Evolutionary conservation across 2,329 filamentous ascomycete species (phyloP).

Genomic region (Xenosphaeropsis pyriputrescens): DNA sequence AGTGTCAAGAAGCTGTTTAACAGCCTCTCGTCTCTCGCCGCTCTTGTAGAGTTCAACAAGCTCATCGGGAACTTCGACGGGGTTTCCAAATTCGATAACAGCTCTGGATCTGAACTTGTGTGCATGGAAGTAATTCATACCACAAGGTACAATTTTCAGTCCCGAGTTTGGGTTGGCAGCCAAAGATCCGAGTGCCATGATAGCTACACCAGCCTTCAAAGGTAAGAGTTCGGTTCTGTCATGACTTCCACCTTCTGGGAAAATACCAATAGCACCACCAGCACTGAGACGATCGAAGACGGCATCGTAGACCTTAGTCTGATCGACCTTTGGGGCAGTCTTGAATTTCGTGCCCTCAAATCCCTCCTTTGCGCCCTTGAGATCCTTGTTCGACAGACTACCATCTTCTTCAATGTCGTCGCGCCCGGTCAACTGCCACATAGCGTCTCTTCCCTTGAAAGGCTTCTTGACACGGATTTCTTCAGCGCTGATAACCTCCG

Average conservation of each 20-base stretch:
- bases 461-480: conserved; percentile 78
- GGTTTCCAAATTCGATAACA: conserved; percentile 86
- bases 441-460: conserved; percentile 62
- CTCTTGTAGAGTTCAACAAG: conserved; percentile 75
- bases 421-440: conserved; percentile 71
- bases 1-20: conserved; percentile 70
- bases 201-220: conserved; percentile 89
- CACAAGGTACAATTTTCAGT: conserved; percentile 87
- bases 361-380: conserved; percentile 38
- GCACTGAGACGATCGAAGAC: conserved; percentile 73
- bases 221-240: conserved; percentile 85
- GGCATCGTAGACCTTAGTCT: conserved; percentile 83
- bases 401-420: conserved; percentile 56
- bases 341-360: conserved; percentile 75
- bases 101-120: conserved; percentile 96
- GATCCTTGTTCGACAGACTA: conserved; percentile 38
- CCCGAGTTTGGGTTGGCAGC: conserved; percentile 76
- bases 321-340: conserved; percentile 83
- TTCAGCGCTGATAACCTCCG: conserved; percentile 63
- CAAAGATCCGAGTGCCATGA: conserved; percentile 89
- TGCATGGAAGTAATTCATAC: conserved; percentile 99
- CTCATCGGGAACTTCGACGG: conserved; percentile 71
- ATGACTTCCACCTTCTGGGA: conserved; percentile 92
- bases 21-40: conserved; percentile 74
- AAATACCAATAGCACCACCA: conserved; percentile 89